Evolutionary conservation across 2,329 filamentous ascomycete genomes (phyloP), one percentile per base, ranked within the genome.

Genomic region (Pseudogymnoascus sp.): DNA sequence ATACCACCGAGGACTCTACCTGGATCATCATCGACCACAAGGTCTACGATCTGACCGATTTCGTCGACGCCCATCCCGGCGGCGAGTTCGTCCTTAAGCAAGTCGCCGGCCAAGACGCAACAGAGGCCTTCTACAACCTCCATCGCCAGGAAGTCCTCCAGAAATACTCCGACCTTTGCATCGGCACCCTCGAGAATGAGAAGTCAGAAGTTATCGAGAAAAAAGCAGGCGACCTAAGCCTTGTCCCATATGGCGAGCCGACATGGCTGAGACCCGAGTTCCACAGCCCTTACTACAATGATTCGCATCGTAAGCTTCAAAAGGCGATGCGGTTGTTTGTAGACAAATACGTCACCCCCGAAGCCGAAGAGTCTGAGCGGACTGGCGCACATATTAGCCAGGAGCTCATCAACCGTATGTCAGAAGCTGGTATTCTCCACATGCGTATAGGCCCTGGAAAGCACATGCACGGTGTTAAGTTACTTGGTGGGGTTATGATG

Each of bases 1-100:
- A 93, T 79, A 91, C 87, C 74, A 85, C 83, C 64, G 86, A 89
- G 60, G 88, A 92, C 68, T 88, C 87, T 67, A 79, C 91, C 64
- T 93, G 90, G 88, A 88, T 90, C 76, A 87, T 96, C 72, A 86
- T 96, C 75, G 91, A 96, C 79, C 86, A 89, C 77, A 88, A 87
- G 71, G 90, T 96, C 72, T 96, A 96, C 80, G 90, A 96, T 76
- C 82, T 93, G 11, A 87, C 87, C 66, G 90, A 96, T 68, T 96
- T 96, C 75, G 76, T 91, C 69, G 89, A 95, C 73, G 90, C 89
- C 21, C 91, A 96, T 71, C 91, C 91, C 0, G 91, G 91, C 69
- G 91, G 91, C 71, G 86, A 87, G 71, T 86, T 89, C 47, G 91
- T 96, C 23, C 84, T 96, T 39, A 82, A 84, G 62, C 90, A 96